These are phyloP conservation scores for Coemansia sp. DNA, from an alignment of 371 early-diverging fungal genomes.

Conservation along the genomic window DNA sequence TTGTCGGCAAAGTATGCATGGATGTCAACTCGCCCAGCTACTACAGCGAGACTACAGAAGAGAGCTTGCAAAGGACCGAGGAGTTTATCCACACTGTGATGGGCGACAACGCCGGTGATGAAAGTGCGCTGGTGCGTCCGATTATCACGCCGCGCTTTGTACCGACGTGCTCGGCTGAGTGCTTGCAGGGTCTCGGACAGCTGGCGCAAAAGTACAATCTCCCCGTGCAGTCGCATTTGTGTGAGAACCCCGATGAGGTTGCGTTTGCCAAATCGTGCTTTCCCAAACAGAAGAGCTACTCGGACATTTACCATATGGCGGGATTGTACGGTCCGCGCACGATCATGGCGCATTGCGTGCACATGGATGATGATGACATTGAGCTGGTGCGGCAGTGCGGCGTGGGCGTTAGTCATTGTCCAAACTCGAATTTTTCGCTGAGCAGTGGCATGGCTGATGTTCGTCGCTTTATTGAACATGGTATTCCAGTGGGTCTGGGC, in stretches of 20 bases:
- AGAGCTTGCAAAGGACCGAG: slow-evolving; percentile 67
- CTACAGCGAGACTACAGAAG: slow-evolving; percentile 68
- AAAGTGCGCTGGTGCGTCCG: slow-evolving; percentile 60
- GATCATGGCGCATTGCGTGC: slow-evolving; percentile 92
- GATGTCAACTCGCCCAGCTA: slow-evolving; percentile 78
- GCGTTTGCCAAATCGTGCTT: slow-evolving; percentile 66
- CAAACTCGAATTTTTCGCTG: slow-evolving; percentile 85
- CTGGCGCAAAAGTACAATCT: slow-evolving; percentile 67
- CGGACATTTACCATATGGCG: slow-evolving; percentile 70
- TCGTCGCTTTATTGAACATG: slow-evolving; percentile 64
- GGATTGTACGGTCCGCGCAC: slow-evolving; percentile 66
- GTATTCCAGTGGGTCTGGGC: slow-evolving; percentile 84
- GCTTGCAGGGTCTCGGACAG: slow-evolving; percentile 66
- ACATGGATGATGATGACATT: slow-evolving; percentile 73
- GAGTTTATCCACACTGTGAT: slow-evolving; percentile 65
- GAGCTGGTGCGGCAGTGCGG: slow-evolving; percentile 58
- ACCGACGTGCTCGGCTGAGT: slow-evolving; percentile 68
- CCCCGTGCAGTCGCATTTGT: slow-evolving; percentile 81
- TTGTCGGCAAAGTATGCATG: slow-evolving; percentile 94
- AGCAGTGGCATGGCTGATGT: slow-evolving; percentile 82
- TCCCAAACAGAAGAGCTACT: slow-evolving; percentile 68
- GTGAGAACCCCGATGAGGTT: slow-evolving; percentile 79
- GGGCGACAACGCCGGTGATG: slow-evolving; percentile 16
- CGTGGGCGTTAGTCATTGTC: slow-evolving; percentile 85
- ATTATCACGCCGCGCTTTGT: slow-evolving; percentile 91